A percentile compares a stretch with the other conserved stretches of the same genome.
These are phyloP conservation scores for Parietaria judaica DNA, from an alignment of 306 rosid genomes.

Conservation along the genomic window DNA sequence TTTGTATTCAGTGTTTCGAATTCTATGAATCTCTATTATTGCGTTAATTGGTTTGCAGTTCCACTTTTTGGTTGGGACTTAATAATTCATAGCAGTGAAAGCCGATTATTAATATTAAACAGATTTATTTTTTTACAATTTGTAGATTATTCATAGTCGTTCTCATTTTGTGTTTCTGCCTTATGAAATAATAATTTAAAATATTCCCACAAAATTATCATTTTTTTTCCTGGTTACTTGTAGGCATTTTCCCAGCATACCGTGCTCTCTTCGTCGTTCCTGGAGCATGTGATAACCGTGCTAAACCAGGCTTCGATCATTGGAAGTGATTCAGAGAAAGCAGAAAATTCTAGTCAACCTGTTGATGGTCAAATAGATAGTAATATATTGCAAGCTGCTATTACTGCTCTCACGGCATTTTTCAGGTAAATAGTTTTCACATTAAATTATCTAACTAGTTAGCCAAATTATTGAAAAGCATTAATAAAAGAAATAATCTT, in stretches of 20 bases:
- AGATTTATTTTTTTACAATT: too few species aligned
- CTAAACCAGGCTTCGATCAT: conserved; percentile 60
- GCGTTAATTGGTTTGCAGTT: neutral
- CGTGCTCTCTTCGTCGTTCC: conserved; percentile 63
- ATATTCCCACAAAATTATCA: neutral
- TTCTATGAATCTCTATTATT: too few species aligned
- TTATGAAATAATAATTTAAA: too few species aligned
- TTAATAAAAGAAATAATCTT: neutral
- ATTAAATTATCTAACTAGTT: conserved; percentile 5
- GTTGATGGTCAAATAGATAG: conserved; percentile 52
- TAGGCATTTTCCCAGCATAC: conserved; percentile 95
- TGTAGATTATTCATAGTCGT: neutral
- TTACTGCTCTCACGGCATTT: conserved; percentile 87
- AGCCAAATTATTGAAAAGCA: conserved; percentile 14
- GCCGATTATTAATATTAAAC: too few species aligned
- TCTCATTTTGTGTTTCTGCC: neutral
- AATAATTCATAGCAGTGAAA: neutral
- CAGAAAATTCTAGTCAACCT: conserved; percentile 41
- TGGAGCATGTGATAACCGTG: conserved; percentile 72
- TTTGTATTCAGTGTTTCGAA: too few species aligned
- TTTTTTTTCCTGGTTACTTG: conserved; percentile 2
- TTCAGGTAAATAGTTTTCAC: conserved; percentile 45
- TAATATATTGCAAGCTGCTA: conserved; percentile 71
- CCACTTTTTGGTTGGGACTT: neutral
- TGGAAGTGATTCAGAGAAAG: conserved; percentile 48